Percentiles rank a stretch among this genome's conserved stretches.
Conservation (phyloP, 768 basidiomycete species). For the Rhizopogon vesiculosus region DNA sequence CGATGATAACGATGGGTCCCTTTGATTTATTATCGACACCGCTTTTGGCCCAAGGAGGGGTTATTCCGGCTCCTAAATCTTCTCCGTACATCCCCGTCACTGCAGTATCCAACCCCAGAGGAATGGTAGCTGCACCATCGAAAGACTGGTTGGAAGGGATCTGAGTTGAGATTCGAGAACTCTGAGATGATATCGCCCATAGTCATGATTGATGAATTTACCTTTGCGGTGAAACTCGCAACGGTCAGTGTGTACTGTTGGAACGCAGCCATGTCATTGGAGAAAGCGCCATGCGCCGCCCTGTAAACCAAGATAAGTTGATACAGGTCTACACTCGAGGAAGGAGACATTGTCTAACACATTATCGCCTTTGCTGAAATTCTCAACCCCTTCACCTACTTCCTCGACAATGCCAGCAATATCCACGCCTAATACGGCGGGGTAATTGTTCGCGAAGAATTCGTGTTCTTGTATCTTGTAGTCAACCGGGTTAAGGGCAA, state of each 20-base stretch:
- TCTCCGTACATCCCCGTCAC: conserved; percentile 41
- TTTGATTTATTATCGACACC: conserved; percentile 36
- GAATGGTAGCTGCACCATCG: conserved; percentile 43
- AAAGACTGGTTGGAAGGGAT: conserved; percentile 40
- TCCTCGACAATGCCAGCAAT: conserved; percentile 35
- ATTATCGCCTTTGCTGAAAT: conserved; percentile 33
- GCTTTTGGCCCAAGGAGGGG: conserved; percentile 29
- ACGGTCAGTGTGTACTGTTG: conserved; percentile 37
- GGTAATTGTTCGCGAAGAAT: conserved; percentile 28
- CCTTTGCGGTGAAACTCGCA: conserved; percentile 34
- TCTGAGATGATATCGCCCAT: background rate
- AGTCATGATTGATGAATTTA: conserved; percentile 1
- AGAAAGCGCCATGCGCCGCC: conserved; percentile 24
- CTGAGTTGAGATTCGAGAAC: conserved; percentile 15
- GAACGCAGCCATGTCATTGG: conserved; percentile 26
- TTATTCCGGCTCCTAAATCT: conserved; percentile 35
- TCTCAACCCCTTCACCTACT: conserved; percentile 32
- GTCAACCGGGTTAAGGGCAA: conserved; percentile 43
- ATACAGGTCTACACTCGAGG: conserved; percentile 5
- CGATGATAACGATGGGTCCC: conserved; percentile 42
- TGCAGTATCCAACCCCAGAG: conserved; percentile 41
- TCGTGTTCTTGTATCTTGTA: conserved; percentile 32
- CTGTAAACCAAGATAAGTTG: conserved; percentile 15
- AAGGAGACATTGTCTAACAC: conserved; percentile 23
- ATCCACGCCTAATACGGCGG: conserved; percentile 30